Conservation (phyloP, 768 basidiomycete species). For the Postia placenta region DNA sequence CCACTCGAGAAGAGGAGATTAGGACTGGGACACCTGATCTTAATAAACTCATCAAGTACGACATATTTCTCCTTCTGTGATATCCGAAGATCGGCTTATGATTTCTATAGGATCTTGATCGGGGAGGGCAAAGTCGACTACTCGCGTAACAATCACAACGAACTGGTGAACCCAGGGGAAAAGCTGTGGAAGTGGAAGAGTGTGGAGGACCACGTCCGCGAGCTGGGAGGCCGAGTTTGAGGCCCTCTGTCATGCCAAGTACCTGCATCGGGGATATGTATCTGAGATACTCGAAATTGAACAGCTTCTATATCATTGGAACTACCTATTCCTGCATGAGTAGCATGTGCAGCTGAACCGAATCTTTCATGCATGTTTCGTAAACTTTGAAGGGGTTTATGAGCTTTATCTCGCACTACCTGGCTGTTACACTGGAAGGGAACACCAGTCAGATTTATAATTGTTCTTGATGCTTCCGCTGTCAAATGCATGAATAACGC, state of each 20-base stretch:
- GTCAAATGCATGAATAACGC: no score
- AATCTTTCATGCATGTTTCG: no score
- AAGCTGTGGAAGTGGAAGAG: slow-evolving; percentile 20
- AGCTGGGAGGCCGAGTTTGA: neutral
- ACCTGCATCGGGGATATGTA: no score
- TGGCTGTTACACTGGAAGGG: no score
- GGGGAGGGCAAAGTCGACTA: slow-evolving; percentile 17
- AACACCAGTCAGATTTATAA: no score
- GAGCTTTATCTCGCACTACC: no score
- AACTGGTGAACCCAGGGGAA: slow-evolving; percentile 19
- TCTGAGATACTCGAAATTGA: no score
- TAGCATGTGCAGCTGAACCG: no score
- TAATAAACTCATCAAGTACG: slow-evolving; percentile 8
- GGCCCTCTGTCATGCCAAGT: neutral
- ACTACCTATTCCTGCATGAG: no score
- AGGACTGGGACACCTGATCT: neutral
- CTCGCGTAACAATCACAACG: slow-evolving; percentile 15
- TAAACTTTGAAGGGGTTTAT: no score
- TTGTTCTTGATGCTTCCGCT: no score
- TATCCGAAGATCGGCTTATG: neutral
- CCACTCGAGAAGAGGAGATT: slow-evolving; percentile 6
- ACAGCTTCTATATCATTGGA: no score
- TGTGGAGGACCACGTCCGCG: slow-evolving; percentile 10
- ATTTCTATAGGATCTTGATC: slow-evolving; percentile 9
- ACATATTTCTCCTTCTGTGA: neutral